Evolutionary conservation across 2,329 filamentous ascomycete genomes (phyloP).

Genomic region (Fusarium decemcellulare): DNA sequence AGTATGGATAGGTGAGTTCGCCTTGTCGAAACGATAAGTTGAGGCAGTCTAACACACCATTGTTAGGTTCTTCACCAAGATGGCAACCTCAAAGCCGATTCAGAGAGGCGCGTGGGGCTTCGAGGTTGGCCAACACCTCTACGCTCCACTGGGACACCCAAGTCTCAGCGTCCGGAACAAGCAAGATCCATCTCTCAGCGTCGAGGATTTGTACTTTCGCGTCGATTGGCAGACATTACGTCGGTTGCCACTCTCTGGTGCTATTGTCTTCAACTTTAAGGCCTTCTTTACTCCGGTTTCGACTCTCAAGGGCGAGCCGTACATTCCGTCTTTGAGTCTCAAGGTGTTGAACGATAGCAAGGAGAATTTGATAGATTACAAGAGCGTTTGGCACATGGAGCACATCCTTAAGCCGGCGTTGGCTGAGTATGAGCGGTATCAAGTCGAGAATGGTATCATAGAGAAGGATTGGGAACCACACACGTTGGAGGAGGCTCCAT

Average conservation of each 20-base stretch:
- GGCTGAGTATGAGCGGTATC: slow-evolving; percentile 74
- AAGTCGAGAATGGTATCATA: slow-evolving; percentile 72
- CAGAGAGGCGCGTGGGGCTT: slow-evolving; percentile 89
- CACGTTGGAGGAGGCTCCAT: slow-evolving; percentile 82
- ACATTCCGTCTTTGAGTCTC: slow-evolving; percentile 69
- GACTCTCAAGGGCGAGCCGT: slow-evolving; percentile 79
- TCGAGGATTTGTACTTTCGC: slow-evolving; percentile 76
- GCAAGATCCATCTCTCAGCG: slow-evolving; percentile 69
- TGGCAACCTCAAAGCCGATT: slow-evolving; percentile 80
- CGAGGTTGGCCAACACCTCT: slow-evolving; percentile 81
- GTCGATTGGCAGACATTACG: slow-evolving; percentile 92
- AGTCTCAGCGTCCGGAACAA: slow-evolving; percentile 71
- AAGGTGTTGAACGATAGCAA: slow-evolving; percentile 57
- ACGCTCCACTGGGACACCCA: slow-evolving; percentile 77
- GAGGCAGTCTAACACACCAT: background rate
- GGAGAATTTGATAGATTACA: slow-evolving; percentile 79
- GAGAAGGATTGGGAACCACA: slow-evolving; percentile 73
- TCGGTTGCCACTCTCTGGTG: slow-evolving; percentile 80
- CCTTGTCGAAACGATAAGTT: rapidly evolving
- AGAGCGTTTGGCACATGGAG: slow-evolving; percentile 83
- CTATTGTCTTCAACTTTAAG: slow-evolving; percentile 90
- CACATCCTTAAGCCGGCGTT: slow-evolving; percentile 77
- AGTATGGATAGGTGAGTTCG: slow-evolving; percentile 82
- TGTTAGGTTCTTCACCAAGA: slow-evolving; percentile 80
- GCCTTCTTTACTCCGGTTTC: slow-evolving; percentile 82